Base-by-base conservation (phyloP, 352 stramenopile species). In the Phytophthora fragariaefolia region DNA sequence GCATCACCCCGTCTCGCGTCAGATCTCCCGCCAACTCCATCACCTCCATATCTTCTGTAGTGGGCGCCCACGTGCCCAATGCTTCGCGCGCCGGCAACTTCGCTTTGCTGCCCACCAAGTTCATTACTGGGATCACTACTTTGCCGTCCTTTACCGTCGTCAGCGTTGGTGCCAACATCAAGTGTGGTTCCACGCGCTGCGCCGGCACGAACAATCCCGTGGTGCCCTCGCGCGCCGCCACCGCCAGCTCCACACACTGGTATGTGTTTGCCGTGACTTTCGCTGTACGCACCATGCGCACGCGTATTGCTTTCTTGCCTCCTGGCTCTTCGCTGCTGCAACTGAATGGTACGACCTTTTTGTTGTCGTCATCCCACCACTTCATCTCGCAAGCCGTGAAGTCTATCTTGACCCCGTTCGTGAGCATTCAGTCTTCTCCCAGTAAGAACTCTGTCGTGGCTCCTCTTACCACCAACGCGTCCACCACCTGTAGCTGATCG, bases 81-180 rank as follows among this genome's bases (percentile, higher is more conserved):
- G 1, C 20, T 42, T 47, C 28, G 28, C 24, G 18, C 24, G 23
- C 30, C 4, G 43, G 43, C 9, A 62, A 6, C 22, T 62, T 62
- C 3, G 42, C 20, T 2, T 6, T 56, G 6, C 23, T 13, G 6
- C 46, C 57, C 7, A 34, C 13, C 9, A 51, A 12, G n/a, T 51
- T 64, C 5, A 57, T 17, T 6, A 64, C 34, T 1, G 45, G 57
- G 0, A 64, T 24, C 15, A 51, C 17, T 0, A 51, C 23, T n/a
- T 56, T 46, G 9, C 46, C 57, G 3, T 12, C n/a, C 0, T 23
- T 18, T 2, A 64, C 46, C 17, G 30, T 57, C 9, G 57, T 51
- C 47, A 64, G 7, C 23, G 30, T 57, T 8, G 56, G 43, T 18
- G 43, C 43, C 13, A 56, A n/a, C 20, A 63, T 15, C 8, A 56